These are phyloP conservation scores for Hanseniaspora taiwanica DNA, from an alignment of 805 yeast genomes.

Conservation along the genomic window DNA sequence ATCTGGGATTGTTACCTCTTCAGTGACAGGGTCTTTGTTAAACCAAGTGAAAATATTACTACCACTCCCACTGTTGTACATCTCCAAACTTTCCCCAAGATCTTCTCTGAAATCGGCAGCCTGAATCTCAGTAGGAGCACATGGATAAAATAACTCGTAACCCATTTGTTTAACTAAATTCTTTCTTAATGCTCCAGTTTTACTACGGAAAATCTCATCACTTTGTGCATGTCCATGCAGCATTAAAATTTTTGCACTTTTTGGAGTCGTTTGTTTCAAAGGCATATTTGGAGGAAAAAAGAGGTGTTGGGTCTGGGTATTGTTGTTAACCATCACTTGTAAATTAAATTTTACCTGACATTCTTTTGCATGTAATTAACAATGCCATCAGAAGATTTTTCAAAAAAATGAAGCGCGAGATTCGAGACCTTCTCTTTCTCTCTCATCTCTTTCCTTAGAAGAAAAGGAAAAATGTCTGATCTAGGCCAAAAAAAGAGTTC, in stretches of 20 bases:
- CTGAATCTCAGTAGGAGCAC: slow-evolving; percentile 57
- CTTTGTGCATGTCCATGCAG: slow-evolving; percentile 86
- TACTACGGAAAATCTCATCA: slow-evolving; percentile 64
- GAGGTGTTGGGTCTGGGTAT: too few relatives aligned
- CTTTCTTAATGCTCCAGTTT: slow-evolving; percentile 79
- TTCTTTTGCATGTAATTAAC: too few relatives aligned
- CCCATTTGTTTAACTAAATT: slow-evolving; percentile 38
- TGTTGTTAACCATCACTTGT: too few relatives aligned
- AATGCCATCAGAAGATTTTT: too few relatives aligned
- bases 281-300: too few relatives aligned
- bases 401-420: too few relatives aligned
- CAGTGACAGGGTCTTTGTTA: slow-evolving; percentile 28
- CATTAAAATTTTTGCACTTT: slow-evolving; percentile 51
- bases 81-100: slow-evolving; percentile 41
- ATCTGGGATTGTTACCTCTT: slow-evolving; percentile 17
- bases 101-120: slow-evolving; percentile 29
- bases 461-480: too few relatives aligned
- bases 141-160: slow-evolving; percentile 56
- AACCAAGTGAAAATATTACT: slow-evolving; percentile 55
- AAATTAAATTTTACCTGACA: too few relatives aligned
- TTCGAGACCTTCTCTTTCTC: too few relatives aligned
- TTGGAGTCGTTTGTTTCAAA: too few relatives aligned
- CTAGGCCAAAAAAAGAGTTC: too few relatives aligned
- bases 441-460: too few relatives aligned
- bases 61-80: slow-evolving; percentile 20